phyloP scores from a whole-genome alignment of 441 rosid species.

The Populus trichocarpa region DNA sequence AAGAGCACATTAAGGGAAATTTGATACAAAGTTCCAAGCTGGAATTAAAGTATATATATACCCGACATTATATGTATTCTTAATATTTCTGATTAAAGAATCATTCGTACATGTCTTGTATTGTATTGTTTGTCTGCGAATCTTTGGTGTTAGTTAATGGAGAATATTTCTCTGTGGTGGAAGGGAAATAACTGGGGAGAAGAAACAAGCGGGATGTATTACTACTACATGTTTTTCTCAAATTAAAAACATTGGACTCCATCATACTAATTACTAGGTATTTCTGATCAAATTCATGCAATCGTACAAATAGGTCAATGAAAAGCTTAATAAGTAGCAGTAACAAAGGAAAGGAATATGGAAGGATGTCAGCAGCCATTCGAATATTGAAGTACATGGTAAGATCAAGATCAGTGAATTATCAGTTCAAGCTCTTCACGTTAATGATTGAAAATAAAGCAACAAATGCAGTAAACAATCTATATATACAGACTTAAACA shows the following conservation, averaged over 20 bases:
- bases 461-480: neutral
- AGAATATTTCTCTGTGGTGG: neutral
- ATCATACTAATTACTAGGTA: neutral
- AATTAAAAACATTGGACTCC: neutral
- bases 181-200: neutral
- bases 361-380: neutral
- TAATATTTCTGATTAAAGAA: neutral
- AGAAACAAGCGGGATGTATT: neutral
- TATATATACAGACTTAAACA: neutral
- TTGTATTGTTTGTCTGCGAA: conserved; percentile 25
- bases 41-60: neutral
- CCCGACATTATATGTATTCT: conserved; percentile 1
- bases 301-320: neutral
- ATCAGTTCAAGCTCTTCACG: neutral
- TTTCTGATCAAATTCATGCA: neutral
- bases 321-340: neutral
- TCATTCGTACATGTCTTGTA: conserved; percentile 22
- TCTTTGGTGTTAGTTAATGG: neutral
- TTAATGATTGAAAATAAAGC: neutral
- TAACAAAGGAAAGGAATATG: neutral
- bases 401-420: neutral
- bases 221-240: neutral
- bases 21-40: neutral
- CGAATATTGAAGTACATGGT: neutral
- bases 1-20: neutral